phyloP scores from a whole-genome alignment of 75 land plant species.

The Sequoia sempervirens region DNA sequence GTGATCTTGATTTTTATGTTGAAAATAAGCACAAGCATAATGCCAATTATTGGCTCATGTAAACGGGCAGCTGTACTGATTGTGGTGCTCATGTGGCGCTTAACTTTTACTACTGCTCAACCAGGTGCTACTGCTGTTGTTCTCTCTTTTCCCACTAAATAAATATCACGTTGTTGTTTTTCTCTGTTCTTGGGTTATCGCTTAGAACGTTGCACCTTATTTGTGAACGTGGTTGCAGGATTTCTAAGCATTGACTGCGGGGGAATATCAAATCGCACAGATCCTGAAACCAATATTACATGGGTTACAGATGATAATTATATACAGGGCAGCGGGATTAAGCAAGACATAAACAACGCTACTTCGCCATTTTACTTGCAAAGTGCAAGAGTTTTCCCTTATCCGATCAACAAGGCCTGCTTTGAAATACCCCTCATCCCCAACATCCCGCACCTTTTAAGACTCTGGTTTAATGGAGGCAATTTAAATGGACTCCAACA shows the following conservation, averaged over 20 bases:
- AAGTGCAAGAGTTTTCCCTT: neutral
- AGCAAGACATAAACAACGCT: neutral
- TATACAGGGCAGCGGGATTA: neutral
- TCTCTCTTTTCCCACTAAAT: neutral
- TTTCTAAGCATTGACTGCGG: constrained; percentile 2
- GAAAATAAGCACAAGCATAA: too few species aligned
- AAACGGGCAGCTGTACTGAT: neutral
- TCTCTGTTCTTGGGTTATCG: neutral
- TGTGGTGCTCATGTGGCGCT: neutral
- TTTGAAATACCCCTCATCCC: neutral
- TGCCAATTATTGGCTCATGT: neutral
- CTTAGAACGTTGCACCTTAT: neutral
- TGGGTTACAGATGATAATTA: constrained; percentile 6
- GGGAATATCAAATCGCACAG: neutral
- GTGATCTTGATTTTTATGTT: too few species aligned
- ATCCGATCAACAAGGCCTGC: neutral
- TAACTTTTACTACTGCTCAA: neutral
- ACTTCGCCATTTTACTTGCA: neutral
- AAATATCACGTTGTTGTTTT: neutral
- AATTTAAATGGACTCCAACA: neutral
- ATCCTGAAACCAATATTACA: neutral
- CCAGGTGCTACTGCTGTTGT: neutral
- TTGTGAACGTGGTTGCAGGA: neutral
- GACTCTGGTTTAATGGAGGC: neutral
- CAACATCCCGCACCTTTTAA: neutral